A percentile compares a stretch with the other conserved stretches of the same genome.
These are phyloP conservation scores for Stephania japonica DNA, from an alignment of 164 flowering plant genomes.

Conservation along the genomic window DNA sequence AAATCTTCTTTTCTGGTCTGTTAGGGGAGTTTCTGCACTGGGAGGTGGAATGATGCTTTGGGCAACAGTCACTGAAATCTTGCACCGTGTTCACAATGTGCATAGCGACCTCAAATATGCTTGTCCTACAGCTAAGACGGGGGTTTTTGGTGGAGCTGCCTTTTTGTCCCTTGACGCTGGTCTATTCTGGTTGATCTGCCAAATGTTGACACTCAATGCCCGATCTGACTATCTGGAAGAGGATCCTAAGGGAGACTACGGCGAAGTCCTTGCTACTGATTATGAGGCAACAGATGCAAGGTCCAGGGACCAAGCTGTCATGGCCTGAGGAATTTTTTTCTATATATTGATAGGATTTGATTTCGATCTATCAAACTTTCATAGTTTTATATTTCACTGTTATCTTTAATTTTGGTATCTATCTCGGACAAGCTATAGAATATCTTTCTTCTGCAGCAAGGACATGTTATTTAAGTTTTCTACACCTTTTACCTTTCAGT, in stretches of 20 bases:
- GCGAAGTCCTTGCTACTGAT: constrained; percentile 27
- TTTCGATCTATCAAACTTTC: background rate
- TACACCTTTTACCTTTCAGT: background rate
- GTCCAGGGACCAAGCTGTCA: background rate
- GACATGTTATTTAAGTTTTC: background rate
- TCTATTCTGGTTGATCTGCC: constrained; percentile 45
- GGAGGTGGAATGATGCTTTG: constrained; percentile 57
- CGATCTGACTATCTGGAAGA: constrained; percentile 35
- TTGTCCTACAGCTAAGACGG: constrained; percentile 44
- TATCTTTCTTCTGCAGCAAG: background rate
- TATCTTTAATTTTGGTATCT: constrained; percentile 3
- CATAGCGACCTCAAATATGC: constrained; percentile 17
- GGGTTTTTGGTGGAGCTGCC: constrained; percentile 47
- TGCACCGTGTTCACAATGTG: constrained; percentile 36
- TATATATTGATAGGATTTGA: background rate
- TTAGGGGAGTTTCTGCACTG: constrained; percentile 49
- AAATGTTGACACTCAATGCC: constrained; percentile 36
- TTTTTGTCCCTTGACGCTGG: constrained; percentile 36
- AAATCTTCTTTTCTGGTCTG: background rate
- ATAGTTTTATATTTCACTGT: background rate
- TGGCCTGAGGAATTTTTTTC: background rate
- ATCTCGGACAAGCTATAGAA: background rate
- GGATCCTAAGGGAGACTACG: constrained; percentile 35
- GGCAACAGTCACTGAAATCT: constrained; percentile 70
- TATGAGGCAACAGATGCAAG: constrained; percentile 11